Conservation (phyloP, 2,329 filamentous ascomycete genomes). For the Trichophyton mentagrophytes region DNA sequence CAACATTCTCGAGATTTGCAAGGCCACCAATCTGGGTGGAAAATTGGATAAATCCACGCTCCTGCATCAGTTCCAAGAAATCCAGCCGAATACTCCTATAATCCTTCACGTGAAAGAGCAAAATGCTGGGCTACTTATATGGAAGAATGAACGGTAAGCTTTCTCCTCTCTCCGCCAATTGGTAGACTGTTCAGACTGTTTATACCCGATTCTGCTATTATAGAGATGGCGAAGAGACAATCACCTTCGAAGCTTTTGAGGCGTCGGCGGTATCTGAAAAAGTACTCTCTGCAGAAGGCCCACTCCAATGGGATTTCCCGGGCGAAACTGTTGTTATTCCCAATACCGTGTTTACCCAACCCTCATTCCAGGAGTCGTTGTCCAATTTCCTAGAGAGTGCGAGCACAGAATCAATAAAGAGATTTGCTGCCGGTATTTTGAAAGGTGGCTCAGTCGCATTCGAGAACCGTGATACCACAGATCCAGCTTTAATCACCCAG, state of each 20-base stretch:
- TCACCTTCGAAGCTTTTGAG: constrained; percentile 51
- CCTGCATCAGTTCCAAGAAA: constrained; percentile 17
- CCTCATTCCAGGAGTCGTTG: constrained; percentile 37
- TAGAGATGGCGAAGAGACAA: constrained; percentile 14
- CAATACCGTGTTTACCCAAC: constrained; percentile 24
- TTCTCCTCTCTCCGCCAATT: background rate
- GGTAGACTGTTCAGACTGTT: no score
- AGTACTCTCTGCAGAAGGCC: constrained; percentile 40
- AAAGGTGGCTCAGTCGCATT: constrained; percentile 41
- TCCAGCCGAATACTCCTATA: constrained; percentile 24
- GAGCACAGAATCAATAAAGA: constrained; percentile 40
- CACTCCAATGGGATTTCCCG: constrained; percentile 50
- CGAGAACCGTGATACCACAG: constrained; percentile 46
- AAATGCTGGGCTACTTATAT: constrained; percentile 38
- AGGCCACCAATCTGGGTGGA: constrained; percentile 10
- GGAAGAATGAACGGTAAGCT: constrained; percentile 11
- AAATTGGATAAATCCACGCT: constrained; percentile 17
- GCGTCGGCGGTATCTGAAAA: constrained; percentile 41
- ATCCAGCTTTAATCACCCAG: constrained; percentile 46
- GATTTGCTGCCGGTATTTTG: constrained; percentile 38
- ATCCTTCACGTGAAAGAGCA: constrained; percentile 37
- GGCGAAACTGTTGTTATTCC: constrained; percentile 40
- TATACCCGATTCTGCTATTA: background rate
- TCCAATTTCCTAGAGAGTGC: constrained; percentile 45
- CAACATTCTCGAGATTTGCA: constrained; percentile 12